These are phyloP conservation scores for Fusarium bulbicola DNA, from an alignment of 2,329 filamentous ascomycete species.

Conservation along the genomic window DNA sequence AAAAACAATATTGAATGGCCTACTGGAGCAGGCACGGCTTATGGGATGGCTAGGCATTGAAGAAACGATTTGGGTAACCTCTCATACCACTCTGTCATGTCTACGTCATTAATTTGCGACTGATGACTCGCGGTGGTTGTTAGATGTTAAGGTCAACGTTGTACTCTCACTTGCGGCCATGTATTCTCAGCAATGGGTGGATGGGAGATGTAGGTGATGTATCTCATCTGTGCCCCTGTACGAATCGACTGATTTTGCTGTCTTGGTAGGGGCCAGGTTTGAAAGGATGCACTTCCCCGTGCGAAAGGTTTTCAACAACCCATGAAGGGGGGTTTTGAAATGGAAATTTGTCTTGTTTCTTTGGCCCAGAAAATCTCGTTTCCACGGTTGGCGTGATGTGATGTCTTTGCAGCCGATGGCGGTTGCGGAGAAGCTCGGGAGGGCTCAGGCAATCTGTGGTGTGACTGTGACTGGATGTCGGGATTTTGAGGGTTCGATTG, in stretches of 20 bases:
- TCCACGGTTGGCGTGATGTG: background rate
- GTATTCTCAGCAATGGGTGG: constrained; percentile 11
- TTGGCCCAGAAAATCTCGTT: background rate
- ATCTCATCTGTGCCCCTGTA: background rate
- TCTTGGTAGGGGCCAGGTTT: constrained; percentile 3
- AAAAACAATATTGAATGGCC: background rate
- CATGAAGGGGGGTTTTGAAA: background rate
- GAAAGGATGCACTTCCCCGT: constrained; percentile 14
- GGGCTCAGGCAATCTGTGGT: constrained; percentile 29
- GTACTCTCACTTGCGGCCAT: constrained; percentile 1
- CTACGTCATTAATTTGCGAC: constrained; percentile 2
- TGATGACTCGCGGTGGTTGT: background rate
- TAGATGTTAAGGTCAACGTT: background rate
- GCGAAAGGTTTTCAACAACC: background rate
- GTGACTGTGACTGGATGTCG: constrained; percentile 24
- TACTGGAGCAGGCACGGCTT: background rate
- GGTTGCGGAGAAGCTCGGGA: constrained; percentile 26
- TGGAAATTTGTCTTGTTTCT: background rate
- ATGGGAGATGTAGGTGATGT: background rate
- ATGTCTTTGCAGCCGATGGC: background rate
- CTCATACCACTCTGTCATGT: constrained; percentile 7
- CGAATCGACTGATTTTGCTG: constrained; percentile 30
- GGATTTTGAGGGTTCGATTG: constrained; percentile 20
- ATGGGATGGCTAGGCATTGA: background rate
- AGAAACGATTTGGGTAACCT: constrained; percentile 7